phyloP scores from a whole-genome alignment of 2,329 filamentous ascomycete genomes.

The Tolypocladium capitatum region DNA sequence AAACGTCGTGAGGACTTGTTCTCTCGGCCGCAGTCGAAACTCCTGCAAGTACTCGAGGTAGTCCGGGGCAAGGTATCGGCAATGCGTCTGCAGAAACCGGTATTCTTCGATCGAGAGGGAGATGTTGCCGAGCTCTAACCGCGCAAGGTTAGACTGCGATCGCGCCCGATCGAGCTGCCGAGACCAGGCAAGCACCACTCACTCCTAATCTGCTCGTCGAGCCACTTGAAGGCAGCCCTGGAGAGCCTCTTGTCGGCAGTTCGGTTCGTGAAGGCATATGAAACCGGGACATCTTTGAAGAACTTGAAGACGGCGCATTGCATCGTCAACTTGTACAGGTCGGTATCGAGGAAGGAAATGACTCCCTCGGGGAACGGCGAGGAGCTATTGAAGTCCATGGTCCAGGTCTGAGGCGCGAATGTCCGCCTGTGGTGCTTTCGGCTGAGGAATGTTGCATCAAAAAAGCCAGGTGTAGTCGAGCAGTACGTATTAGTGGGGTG shows the following conservation, averaged over 20 bases:
- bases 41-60: conserved; percentile 74
- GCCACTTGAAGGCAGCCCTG: conserved; percentile 71
- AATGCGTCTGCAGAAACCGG: conserved; percentile 62
- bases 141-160: conserved; percentile 12
- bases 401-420: background rate
- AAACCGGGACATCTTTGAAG: conserved; percentile 70
- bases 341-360: conserved; percentile 70
- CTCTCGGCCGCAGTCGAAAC: conserved; percentile 67
- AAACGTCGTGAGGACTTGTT: conserved; percentile 67
- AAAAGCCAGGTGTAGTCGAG: background rate
- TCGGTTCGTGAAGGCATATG: conserved; percentile 89
- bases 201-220: conserved; percentile 73
- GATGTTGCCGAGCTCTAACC: conserved; percentile 66
- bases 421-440: background rate
- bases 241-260: conserved; percentile 89
- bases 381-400: conserved; percentile 54
- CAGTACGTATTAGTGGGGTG: conserved; percentile 13
- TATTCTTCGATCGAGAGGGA: conserved; percentile 68
- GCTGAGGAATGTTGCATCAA: background rate
- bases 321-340: conserved; percentile 96
- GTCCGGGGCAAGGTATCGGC: conserved; percentile 62
- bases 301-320: conserved; percentile 92
- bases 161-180: background rate
- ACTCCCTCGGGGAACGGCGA: conserved; percentile 61
- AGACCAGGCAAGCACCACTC: conserved; percentile 14